Evolutionary conservation across 345 rosid genomes (phyloP).

Genomic region (Gossypium rotundifolium): DNA sequence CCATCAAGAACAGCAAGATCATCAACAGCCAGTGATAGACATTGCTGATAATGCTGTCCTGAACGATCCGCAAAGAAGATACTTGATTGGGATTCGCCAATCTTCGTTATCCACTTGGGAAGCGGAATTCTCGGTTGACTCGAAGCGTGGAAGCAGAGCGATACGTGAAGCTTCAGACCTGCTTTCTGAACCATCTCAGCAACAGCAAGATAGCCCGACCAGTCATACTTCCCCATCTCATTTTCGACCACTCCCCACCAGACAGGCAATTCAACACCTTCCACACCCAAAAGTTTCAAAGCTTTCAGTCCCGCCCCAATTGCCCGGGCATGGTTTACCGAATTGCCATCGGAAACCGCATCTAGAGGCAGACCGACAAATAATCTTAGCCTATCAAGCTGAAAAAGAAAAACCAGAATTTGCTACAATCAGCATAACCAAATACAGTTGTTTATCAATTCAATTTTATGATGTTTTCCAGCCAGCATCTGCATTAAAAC

Average conservation of each 20-base stretch:
- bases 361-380: constrained; percentile 88
- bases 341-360: constrained; percentile 52
- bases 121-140: constrained; percentile 43
- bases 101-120: constrained; percentile 63
- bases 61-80: constrained; percentile 56
- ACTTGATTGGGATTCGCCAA: constrained; percentile 46
- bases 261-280: constrained; percentile 84
- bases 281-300: constrained; percentile 72
- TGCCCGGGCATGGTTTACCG: constrained; percentile 66
- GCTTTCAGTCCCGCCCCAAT: constrained; percentile 79
- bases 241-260: constrained; percentile 98
- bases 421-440: background rate
- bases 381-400: constrained; percentile 52
- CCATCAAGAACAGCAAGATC: constrained; percentile 70
- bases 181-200: constrained; percentile 72
- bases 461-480: background rate
- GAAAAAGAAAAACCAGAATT: constrained; percentile 13
- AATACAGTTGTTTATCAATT: background rate
- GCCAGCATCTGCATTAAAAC: background rate
- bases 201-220: constrained; percentile 76
- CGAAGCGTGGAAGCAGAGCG: constrained; percentile 66
- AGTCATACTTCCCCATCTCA: constrained; percentile 67
- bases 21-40: constrained; percentile 75
- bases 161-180: constrained; percentile 74
- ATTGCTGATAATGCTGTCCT: constrained; percentile 47